Conservation (phyloP, 192 early-diverging fungal species). For the Coemansia sp. region DNA sequence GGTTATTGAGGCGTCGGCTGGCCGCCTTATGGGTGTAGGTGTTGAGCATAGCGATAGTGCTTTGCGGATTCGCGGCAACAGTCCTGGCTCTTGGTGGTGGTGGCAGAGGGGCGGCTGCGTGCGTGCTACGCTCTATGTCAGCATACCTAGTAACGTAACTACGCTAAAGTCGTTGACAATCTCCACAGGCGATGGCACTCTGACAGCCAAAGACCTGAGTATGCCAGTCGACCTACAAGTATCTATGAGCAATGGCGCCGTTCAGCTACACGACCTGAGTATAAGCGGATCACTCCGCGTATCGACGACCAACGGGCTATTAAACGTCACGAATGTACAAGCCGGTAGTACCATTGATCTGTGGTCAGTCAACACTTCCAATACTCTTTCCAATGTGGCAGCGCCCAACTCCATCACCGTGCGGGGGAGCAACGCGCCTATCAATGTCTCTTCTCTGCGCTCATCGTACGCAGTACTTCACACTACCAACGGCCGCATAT, state of each 20-base stretch:
- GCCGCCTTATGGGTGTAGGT: not conserved
- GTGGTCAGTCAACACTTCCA: not conserved
- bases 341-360: not conserved
- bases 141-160: not conserved
- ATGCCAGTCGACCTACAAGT: conserved; percentile 5
- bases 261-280: conserved; percentile 21
- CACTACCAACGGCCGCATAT: conserved; percentile 17
- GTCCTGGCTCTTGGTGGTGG: not conserved
- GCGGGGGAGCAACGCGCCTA: not conserved
- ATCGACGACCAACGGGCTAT: conserved; percentile 21
- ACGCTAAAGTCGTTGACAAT: not conserved
- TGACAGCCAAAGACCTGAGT: conserved; percentile 18
- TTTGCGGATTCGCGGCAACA: not conserved
- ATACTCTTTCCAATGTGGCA: not conserved
- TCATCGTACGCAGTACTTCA: not conserved
- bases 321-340: conserved; percentile 19
- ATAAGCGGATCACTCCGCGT: conserved; percentile 12
- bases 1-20: conserved; percentile 27
- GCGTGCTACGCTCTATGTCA: conserved; percentile 26
- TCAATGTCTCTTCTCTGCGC: not conserved
- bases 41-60: conserved; percentile 10
- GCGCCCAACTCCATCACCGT: not conserved
- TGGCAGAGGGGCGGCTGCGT: conserved; percentile 42
- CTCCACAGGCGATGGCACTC: conserved; percentile 14
- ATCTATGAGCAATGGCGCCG: conserved; percentile 15